These are phyloP conservation scores for Wickerhamomyces kurtzmanii DNA, from an alignment of 805 yeast genomes.

Conservation along the genomic window DNA sequence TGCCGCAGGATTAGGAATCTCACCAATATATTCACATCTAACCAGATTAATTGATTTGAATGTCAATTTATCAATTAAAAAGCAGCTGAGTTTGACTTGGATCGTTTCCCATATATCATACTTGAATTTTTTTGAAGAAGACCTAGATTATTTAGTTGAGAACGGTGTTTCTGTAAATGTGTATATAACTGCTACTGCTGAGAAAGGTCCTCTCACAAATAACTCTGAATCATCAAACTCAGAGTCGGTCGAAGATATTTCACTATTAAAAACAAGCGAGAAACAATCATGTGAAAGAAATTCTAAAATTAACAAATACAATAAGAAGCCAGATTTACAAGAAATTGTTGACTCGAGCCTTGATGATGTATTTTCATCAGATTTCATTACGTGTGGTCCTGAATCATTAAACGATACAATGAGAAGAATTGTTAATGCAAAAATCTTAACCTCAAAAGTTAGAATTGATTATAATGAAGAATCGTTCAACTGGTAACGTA, in stretches of 20 bases:
- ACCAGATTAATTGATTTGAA: constrained; percentile 12
- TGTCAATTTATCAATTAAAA: constrained; percentile 10
- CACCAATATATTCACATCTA: constrained; percentile 37
- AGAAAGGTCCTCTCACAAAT: too few species aligned
- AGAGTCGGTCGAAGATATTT: background rate
- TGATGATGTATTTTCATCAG: constrained; percentile 27
- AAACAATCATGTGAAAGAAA: constrained; percentile 9
- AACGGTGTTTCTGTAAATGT: constrained; percentile 13
- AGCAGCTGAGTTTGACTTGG: constrained; percentile 48
- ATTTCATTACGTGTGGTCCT: constrained; percentile 57
- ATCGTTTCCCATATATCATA: constrained; percentile 42
- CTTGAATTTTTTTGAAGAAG: constrained; percentile 35
- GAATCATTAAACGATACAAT: constrained; percentile 44
- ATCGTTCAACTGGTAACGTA: constrained; percentile 21
- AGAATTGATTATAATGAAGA: constrained; percentile 22
- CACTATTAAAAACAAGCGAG: constrained; percentile 1
- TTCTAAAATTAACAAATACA: constrained; percentile 5
- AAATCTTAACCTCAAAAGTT: constrained; percentile 20
- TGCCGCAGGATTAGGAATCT: constrained; percentile 44
- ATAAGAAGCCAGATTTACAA: constrained; percentile 34
- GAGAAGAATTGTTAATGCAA: constrained; percentile 34
- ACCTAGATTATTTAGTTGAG: constrained; percentile 25
- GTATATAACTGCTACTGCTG: too few species aligned
- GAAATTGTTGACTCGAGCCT: constrained; percentile 25
- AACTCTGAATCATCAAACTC: background rate